Percentiles rank a stretch among this genome's conserved stretches.
These are phyloP conservation scores for Camellia lanceoleosa DNA, from an alignment of 148 eudicot genomes.

Conservation along the genomic window DNA sequence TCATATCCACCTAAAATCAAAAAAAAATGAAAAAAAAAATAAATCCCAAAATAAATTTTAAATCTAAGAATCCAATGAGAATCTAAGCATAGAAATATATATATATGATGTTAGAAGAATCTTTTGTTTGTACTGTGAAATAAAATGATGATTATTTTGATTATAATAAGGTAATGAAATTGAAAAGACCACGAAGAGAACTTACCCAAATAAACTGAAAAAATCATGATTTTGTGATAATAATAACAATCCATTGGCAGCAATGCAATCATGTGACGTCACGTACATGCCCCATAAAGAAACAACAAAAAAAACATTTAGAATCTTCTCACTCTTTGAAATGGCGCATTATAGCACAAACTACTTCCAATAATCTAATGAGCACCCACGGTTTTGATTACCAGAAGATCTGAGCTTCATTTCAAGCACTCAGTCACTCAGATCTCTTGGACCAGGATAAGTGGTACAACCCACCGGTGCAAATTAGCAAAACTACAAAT, in stretches of 20 bases:
- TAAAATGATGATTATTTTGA: conserved; percentile 12
- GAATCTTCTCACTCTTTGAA: conserved; percentile 9
- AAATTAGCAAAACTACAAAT: neutral
- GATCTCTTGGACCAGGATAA: neutral
- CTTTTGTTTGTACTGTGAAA: neutral
- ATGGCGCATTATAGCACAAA: conserved; percentile 19
- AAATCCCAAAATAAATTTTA: neutral
- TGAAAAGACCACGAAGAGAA: conserved; percentile 10
- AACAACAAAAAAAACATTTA: conserved; percentile 1
- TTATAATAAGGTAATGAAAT: neutral
- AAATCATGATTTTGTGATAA: conserved; percentile 16
- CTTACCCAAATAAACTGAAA: conserved; percentile 58
- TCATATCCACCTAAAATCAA: conserved; percentile 68
- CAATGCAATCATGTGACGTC: conserved; percentile 16
- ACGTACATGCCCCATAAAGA: conserved; percentile 25
- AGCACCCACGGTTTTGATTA: neutral
- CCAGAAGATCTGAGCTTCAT: conserved; percentile 10
- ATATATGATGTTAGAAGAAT: conserved; percentile 6
- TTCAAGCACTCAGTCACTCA: neutral
- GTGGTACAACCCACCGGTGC: neutral
- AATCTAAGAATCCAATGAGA: conserved; percentile 3
- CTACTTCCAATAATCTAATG: neutral
- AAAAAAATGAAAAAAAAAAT: neutral
- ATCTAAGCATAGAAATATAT: neutral
- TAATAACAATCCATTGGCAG: conserved; percentile 11